These are phyloP conservation scores for Thelonectria blattea DNA, from an alignment of 2,329 filamentous ascomycete species.

Conservation along the genomic window DNA sequence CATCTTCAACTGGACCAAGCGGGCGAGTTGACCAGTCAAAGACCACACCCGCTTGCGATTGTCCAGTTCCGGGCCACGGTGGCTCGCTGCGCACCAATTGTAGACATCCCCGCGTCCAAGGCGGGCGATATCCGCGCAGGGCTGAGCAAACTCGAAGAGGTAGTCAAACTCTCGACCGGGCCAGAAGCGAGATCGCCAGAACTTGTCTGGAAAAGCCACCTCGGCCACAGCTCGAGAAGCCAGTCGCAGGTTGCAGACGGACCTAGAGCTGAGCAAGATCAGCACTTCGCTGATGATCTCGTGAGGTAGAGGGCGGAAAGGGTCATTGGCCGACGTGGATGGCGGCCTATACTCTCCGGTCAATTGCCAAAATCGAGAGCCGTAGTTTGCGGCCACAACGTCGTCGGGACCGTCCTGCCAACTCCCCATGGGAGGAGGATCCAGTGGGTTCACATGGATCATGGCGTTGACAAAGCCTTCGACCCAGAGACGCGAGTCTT, in stretches of 20 bases:
- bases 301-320: background rate
- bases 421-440: too few species aligned
- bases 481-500: background rate
- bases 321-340: background rate
- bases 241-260: background rate
- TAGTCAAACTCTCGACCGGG: background rate
- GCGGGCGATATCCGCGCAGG: too few species aligned
- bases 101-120: background rate
- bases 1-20: background rate
- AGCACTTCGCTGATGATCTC: background rate
- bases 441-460: too few species aligned
- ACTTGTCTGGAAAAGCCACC: background rate
- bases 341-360: too few species aligned
- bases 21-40: background rate
- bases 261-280: background rate
- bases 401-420: too few species aligned
- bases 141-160: background rate
- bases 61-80: background rate
- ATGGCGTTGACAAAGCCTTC: background rate
- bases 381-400: too few species aligned
- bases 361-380: too few species aligned
- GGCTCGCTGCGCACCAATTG: background rate
- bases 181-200: background rate
- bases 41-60: background rate
- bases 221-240: background rate